A percentile compares a stretch with the other conserved stretches of the same genome.
phyloP scores from a whole-genome alignment of 108 stramenopile genomes.

The Nannochloropsis salina region DNA sequence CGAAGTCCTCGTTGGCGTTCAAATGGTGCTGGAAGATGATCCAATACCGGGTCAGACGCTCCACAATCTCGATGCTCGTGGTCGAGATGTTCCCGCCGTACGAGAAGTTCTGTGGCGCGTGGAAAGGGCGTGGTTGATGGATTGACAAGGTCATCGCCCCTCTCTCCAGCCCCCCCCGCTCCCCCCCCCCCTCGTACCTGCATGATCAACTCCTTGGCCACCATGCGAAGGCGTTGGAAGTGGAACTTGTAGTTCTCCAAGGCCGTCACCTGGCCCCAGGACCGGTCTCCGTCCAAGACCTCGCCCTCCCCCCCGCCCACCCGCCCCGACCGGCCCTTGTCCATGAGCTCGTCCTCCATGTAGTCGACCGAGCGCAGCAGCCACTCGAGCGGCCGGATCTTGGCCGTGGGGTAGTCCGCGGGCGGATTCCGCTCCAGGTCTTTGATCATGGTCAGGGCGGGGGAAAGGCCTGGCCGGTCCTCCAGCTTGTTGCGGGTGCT shows the following conservation, averaged over 20 bases:
- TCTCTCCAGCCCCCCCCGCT: background rate
- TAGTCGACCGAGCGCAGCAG: background rate
- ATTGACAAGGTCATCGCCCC: background rate
- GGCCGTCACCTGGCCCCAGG: background rate
- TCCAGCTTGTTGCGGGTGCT: background rate
- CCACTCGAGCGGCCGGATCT: background rate
- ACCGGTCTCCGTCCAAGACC: background rate
- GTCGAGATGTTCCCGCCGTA: background rate
- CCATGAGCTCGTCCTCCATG: slow-evolving; percentile 4
- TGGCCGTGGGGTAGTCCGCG: background rate
- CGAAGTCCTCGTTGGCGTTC: background rate
- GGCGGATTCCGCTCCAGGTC: background rate
- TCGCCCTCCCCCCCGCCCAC: background rate
- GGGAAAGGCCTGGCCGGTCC: background rate
- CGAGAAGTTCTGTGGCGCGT: background rate
- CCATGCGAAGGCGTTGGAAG: background rate
- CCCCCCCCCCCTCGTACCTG: background rate
- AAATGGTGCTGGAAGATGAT: slow-evolving; percentile 20
- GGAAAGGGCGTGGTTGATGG: background rate
- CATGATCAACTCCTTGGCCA: slow-evolving; percentile 4
- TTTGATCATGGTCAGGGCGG: background rate
- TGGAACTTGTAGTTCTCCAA: background rate
- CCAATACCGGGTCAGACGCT: background rate
- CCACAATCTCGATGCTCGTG: background rate
- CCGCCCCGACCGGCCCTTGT: background rate